These are phyloP conservation scores for Vigna nakashimae DNA, from an alignment of 306 rosid species.

Conservation along the genomic window DNA sequence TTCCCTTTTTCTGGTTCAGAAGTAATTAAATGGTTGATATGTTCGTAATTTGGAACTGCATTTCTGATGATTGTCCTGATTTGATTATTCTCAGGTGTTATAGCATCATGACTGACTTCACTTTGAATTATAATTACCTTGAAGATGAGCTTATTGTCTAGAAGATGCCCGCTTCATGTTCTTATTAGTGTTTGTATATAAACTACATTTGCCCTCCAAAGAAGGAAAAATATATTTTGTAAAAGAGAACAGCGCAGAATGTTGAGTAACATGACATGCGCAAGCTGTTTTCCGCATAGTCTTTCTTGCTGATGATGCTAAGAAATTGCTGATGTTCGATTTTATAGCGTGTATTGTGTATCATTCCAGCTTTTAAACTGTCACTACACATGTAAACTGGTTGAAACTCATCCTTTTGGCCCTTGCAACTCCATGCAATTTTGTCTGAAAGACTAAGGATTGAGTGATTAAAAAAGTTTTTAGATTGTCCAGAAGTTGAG, in stretches of 20 bases:
- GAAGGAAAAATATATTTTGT: not conserved
- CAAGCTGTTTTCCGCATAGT: not conserved
- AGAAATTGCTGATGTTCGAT: not conserved
- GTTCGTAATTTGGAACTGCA: constrained; percentile 4
- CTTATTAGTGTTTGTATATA: constrained; percentile 9
- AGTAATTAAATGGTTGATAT: constrained; percentile 9
- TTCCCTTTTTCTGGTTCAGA: not conserved
- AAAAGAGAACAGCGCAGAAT: constrained; percentile 2
- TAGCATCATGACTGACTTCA: constrained; percentile 86
- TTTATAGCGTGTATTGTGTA: not conserved
- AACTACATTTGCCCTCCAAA: not conserved
- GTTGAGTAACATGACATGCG: constrained; percentile 13
- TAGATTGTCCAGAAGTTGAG: no score
- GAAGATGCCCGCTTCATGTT: constrained; percentile 41
- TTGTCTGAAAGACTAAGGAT: no score
- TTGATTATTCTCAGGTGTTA: constrained; percentile 71
- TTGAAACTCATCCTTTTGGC: no score
- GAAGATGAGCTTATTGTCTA: constrained; percentile 76
- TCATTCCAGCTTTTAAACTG: not conserved
- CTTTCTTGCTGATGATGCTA: not conserved
- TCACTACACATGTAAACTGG: not conserved
- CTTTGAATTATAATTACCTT: constrained; percentile 83
- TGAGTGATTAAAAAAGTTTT: no score
- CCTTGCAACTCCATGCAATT: no score
- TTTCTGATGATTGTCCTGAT: constrained; percentile 33